Base-by-base conservation (phyloP, 1,284 basidiomycete species). In the Pterulicium gracile region DNA sequence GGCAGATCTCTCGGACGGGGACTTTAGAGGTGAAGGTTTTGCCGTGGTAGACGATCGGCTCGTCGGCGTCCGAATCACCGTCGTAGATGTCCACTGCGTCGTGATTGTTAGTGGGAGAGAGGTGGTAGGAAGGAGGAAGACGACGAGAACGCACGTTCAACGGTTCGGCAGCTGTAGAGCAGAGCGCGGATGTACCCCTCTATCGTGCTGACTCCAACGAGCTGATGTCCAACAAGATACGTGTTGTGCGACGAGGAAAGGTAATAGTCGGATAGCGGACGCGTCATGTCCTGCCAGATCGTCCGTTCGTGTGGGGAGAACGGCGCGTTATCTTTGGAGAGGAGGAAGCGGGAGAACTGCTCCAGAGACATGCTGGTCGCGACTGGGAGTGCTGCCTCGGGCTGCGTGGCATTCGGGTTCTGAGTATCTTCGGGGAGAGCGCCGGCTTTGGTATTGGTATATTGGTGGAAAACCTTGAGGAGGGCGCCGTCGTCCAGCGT, bases 11-110 rank as follows among this genome's bases (percentile, higher is more conserved):
- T 19, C 88, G 79, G 2, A 92, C 72, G 0, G 89, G 68, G 2
- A 98, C 83, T 52, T 88, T 90, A 20, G 84, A 80, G 0, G 95
- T 98, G 23, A 98, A 70, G 0, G 95, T 98, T 51, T 24, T 24
- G 12, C 42, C 42, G 23, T 43, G 42, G 42, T 43, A 43, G 7
- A 45, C 18, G 13, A 23, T 46, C 20, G 42, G 42, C 23, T 43
- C 42, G 7, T 41, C 10, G 23, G 78, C 74, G 32, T 58, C 61
- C n/a, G n/a, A n/a, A 24, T 84, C 77, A 4, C 83, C 82, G 52
- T 86, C 77, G 64, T 77, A 85, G 46, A 81, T 76, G 54, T 88
- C 85, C 49, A 88, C 79, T 82, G 51, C 7, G 24, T n/a, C 17
- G 18, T 15, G 20, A 39, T 15, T 42, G 24, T 20, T 47, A 39